Evolutionary conservation across 1,139 yeast species (phyloP).

Genomic region (Ogataea hybrid): DNA sequence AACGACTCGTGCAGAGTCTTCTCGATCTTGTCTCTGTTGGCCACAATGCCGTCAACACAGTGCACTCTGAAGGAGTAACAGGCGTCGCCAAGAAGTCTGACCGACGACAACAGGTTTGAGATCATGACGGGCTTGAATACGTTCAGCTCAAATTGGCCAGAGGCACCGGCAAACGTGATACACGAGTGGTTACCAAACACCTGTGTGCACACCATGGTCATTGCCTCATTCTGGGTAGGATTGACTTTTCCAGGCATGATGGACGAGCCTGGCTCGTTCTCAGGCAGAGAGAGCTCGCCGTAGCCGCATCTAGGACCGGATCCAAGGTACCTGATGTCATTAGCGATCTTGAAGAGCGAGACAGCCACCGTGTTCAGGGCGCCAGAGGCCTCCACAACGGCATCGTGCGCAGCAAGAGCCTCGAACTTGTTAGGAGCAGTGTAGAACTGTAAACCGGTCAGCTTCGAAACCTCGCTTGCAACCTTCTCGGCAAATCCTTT

Average conservation of each 20-base stretch:
- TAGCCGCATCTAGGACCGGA: slow-evolving; percentile 99
- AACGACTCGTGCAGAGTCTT: slow-evolving; percentile 90
- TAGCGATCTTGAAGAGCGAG: slow-evolving; percentile 92
- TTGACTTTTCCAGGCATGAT: slow-evolving; percentile 99
- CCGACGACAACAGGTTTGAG: slow-evolving; percentile 81
- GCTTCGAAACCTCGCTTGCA: slow-evolving; percentile 72
- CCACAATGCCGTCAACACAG: slow-evolving; percentile 93
- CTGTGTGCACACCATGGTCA: slow-evolving; percentile 97
- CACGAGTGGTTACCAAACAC: slow-evolving; percentile 96
- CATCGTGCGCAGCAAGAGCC: slow-evolving; percentile 98
- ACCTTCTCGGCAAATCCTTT: slow-evolving; percentile 84
- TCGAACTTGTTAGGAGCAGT: slow-evolving; percentile 99
- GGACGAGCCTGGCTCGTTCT: slow-evolving; percentile 98
- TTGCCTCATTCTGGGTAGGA: slow-evolving; percentile 98
- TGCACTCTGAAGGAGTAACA: slow-evolving; percentile 83
- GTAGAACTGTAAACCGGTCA: slow-evolving; percentile 84
- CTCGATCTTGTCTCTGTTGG: slow-evolving; percentile 83
- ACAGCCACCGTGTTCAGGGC: slow-evolving; percentile 94
- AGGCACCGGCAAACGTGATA: slow-evolving; percentile 96
- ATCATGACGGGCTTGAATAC: slow-evolving; percentile 97
- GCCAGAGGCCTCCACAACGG: slow-evolving; percentile 95
- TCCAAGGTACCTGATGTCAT: slow-evolving; percentile 96
- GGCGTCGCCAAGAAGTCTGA: slow-evolving; percentile 89
- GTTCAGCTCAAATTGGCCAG: slow-evolving; percentile 97
- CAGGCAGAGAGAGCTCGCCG: slow-evolving; percentile 93